Conservation (phyloP, 129 eudicot species). For the Rutidosis leptorrhynchoides region DNA sequence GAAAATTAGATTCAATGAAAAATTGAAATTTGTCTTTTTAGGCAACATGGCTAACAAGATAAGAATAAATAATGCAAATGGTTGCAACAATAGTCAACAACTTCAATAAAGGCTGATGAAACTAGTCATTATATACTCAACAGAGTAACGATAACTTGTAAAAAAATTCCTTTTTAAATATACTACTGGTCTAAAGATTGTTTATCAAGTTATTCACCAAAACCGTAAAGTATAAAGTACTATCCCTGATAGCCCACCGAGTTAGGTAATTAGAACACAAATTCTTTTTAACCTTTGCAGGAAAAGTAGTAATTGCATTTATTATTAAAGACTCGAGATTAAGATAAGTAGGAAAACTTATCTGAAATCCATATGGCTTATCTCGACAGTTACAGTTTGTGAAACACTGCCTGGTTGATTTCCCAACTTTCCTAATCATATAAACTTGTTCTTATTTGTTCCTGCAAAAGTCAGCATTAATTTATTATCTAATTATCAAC, state of each 20-base stretch:
- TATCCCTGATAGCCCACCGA: not conserved
- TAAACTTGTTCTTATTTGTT: conserved; percentile 9
- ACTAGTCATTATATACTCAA: not conserved
- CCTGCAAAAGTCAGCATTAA: conserved; percentile 7
- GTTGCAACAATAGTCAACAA: conserved; percentile 15
- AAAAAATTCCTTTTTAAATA: not conserved
- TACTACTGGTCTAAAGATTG: not conserved
- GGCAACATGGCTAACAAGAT: conserved; percentile 22
- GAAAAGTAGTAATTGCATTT: not conserved
- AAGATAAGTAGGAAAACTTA: conserved; percentile 11
- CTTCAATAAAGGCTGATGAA: conserved; percentile 17
- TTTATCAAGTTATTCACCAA: not conserved
- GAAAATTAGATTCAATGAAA: conserved; percentile 9
- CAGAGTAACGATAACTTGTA: not conserved
- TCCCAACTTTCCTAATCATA: not conserved
- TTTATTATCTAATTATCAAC: not conserved
- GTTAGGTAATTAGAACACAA: not conserved
- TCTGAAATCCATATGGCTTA: not conserved
- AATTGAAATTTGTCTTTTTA: conserved; percentile 16
- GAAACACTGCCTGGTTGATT: conserved; percentile 7
- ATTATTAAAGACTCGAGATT: conserved; percentile 4
- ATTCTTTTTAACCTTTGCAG: not conserved
- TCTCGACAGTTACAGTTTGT: conserved; percentile 4
- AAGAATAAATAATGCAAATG: conserved; percentile 19
- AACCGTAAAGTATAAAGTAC: conserved; percentile 5